Evolutionary conservation across 2,329 filamentous ascomycete genomes (phyloP).

Genomic region (Xylariaceae sp.): DNA sequence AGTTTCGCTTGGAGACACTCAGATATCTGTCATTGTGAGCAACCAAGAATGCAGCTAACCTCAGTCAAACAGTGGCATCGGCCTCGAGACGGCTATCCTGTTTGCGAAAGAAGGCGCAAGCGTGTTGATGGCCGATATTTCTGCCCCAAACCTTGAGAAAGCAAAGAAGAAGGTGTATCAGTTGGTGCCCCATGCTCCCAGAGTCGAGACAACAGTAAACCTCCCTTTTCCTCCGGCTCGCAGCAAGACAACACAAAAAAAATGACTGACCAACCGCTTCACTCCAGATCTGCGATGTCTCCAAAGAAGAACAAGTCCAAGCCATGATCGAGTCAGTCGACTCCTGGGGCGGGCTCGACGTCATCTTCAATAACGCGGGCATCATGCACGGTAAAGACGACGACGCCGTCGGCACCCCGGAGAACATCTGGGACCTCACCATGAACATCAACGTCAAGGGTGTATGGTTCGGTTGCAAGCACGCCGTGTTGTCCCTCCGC

Average conservation of each 20-base stretch:
- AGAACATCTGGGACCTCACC: slow-evolving; percentile 91
- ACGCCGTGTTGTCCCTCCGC: slow-evolving; percentile 78
- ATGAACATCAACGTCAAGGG: slow-evolving; percentile 96
- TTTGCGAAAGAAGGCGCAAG: slow-evolving; percentile 85
- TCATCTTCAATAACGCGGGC: slow-evolving; percentile 96
- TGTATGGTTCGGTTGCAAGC: slow-evolving; percentile 95
- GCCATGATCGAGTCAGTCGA: slow-evolving; percentile 72
- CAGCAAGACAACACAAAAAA: not conserved
- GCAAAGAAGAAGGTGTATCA: slow-evolving; percentile 71
- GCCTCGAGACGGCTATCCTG: slow-evolving; percentile 85
- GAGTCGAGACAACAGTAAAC: slow-evolving; percentile 56
- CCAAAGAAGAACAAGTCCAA: slow-evolving; percentile 75
- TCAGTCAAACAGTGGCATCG: slow-evolving; percentile 65
- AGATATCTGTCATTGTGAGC: no score
- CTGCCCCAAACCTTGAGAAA: slow-evolving; percentile 70
- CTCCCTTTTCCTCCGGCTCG: not conserved
- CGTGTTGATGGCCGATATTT: slow-evolving; percentile 83
- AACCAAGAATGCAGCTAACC: slow-evolving; percentile 4
- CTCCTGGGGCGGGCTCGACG: slow-evolving; percentile 79
- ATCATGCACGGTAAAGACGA: slow-evolving; percentile 88
- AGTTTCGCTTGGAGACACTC: no score
- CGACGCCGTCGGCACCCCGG: slow-evolving; percentile 77
- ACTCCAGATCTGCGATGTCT: slow-evolving; percentile 65
- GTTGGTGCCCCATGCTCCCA: slow-evolving; percentile 58
- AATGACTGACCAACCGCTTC: slow-evolving; percentile 21